Evolutionary conservation across 805 yeast genomes (phyloP).

Genomic region (Kockiozyma suomiensis): DNA sequence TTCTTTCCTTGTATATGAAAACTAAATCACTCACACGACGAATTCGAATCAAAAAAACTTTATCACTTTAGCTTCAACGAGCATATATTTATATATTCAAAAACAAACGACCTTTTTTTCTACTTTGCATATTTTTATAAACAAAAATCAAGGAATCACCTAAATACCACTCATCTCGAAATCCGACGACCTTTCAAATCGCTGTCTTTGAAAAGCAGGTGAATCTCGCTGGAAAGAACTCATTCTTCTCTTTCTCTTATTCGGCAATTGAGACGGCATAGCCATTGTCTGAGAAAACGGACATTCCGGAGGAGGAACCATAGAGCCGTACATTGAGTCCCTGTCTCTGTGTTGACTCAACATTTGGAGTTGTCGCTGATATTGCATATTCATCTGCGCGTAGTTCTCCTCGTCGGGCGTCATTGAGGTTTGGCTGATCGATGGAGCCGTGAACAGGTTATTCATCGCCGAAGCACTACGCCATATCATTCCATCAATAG

Average conservation of each 20-base stretch:
- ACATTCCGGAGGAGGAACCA: conserved; percentile 22
- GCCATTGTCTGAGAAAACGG: conserved; percentile 17
- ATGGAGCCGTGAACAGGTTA: background rate
- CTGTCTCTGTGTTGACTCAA: background rate
- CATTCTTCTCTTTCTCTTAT: conserved; percentile 9
- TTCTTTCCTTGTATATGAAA: no score
- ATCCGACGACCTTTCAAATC: background rate
- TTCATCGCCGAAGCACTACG: conserved; percentile 1
- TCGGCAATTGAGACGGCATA: background rate
- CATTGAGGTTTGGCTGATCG: background rate
- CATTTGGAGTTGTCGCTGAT: conserved; percentile 13
- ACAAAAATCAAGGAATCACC: background rate
- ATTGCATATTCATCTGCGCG: conserved; percentile 9
- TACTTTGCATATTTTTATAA: background rate
- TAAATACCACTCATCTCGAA: background rate
- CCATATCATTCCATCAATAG: conserved; percentile 4
- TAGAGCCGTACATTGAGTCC: background rate
- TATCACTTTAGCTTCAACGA: no score
- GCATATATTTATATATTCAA: no score
- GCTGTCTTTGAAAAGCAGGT: background rate
- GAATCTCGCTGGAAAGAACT: conserved; percentile 1
- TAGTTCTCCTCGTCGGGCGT: conserved; percentile 1
- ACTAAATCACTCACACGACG: background rate
- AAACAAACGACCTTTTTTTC: no score
- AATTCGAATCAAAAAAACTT: background rate